A percentile compares a stretch with the other conserved stretches of the same genome.
Conservation (phyloP, 371 early-diverging fungal genomes). For the Funneliformis caledonium region DNA sequence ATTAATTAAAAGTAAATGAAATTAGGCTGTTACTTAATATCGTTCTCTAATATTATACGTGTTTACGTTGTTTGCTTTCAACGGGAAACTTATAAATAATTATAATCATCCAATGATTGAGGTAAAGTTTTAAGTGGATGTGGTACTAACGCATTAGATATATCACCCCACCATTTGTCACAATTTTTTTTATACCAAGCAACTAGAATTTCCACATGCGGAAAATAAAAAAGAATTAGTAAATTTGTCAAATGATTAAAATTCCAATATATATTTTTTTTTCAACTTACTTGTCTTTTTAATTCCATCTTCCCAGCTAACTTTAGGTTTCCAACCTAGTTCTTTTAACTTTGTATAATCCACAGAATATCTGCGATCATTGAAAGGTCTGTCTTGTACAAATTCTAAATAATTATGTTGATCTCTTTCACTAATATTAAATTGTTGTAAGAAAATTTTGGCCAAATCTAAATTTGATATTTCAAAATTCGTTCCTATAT, state of each 20-base stretch:
- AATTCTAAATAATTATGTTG: conserved; percentile 57
- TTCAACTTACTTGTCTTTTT: conserved; percentile 70
- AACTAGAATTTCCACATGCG: conserved; percentile 43
- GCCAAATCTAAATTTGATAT: conserved; percentile 77
- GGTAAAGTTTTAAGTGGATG: too few species aligned
- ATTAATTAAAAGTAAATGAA: too few species aligned
- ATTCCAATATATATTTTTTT: too few species aligned
- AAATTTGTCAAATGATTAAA: not conserved
- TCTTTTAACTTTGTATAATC: conserved; percentile 68
- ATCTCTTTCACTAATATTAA: conserved; percentile 50
- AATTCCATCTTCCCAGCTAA: conserved; percentile 72
- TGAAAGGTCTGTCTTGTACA: conserved; percentile 81
- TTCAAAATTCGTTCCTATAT: conserved; percentile 81
- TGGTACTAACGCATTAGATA: conserved; percentile 55
- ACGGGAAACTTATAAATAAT: too few species aligned
- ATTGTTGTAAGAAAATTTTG: conserved; percentile 60
- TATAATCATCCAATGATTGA: too few species aligned
- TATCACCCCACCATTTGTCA: conserved; percentile 69
- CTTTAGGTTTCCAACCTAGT: conserved; percentile 76
- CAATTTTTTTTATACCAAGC: conserved; percentile 67
- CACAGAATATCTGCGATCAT: conserved; percentile 82
- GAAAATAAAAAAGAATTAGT: too few species aligned
- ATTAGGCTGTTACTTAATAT: too few species aligned
- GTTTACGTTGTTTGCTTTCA: too few species aligned
- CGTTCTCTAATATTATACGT: too few species aligned